Percentiles rank a stretch among this genome's conserved stretches.
Conservation (phyloP, 176 grass and related monocot species). For the Melocanna baccifera region DNA sequence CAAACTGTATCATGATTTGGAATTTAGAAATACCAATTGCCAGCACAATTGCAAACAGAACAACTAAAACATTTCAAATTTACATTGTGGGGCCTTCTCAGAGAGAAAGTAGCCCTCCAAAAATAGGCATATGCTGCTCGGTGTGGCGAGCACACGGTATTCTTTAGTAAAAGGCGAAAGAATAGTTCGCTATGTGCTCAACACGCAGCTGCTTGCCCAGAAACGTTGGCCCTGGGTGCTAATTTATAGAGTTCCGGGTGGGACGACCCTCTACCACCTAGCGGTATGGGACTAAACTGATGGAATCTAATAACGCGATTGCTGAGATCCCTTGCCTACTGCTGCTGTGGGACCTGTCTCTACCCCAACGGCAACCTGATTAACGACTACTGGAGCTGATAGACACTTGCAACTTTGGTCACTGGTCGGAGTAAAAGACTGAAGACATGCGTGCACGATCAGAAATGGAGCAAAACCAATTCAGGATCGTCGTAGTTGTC, state of each 20-base stretch:
- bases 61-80: neutral
- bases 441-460: neutral
- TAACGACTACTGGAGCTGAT: neutral
- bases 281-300: conserved; percentile 29
- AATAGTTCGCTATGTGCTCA: conserved; percentile 42
- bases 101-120: conserved; percentile 8
- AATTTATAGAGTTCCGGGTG: neutral
- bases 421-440: neutral
- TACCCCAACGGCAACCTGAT: neutral
- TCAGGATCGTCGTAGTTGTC: neutral
- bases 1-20: neutral
- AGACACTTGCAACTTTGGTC: neutral
- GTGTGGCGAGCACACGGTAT: conserved; percentile 49
- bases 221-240: rapidly evolving
- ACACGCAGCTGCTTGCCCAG: conserved; percentile 31
- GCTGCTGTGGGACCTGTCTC: neutral
- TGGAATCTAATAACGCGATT: no score
- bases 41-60: neutral
- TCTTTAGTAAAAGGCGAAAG: conserved; percentile 53
- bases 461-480: neutral
- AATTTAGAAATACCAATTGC: neutral
- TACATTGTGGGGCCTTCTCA: conserved; percentile 4
- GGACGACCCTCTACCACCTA: neutral
- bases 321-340: neutral
- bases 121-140: conserved; percentile 26